These are phyloP conservation scores for Colletotrichum nymphaeae DNA, from an alignment of 2,329 filamentous ascomycete genomes.

Conservation along the genomic window DNA sequence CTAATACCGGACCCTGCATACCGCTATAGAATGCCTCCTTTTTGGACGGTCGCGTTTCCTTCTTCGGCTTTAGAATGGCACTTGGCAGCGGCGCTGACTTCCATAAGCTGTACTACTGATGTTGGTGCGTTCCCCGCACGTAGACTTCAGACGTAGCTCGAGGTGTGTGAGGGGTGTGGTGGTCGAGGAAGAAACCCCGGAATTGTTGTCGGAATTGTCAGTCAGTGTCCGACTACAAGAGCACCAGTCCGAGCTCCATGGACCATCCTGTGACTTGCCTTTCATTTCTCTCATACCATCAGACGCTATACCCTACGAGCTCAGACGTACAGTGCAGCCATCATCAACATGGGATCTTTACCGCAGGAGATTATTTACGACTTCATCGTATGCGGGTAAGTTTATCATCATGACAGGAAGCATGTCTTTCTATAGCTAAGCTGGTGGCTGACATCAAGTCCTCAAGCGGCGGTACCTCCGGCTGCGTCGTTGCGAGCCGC, in stretches of 20 bases:
- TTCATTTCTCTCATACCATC: neutral
- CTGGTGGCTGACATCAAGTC: conserved; percentile 30
- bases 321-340: neutral
- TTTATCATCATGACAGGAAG: neutral
- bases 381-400: conserved; percentile 32
- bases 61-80: neutral
- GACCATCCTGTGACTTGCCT: neutral
- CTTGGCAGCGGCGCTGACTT: conserved; percentile 1
- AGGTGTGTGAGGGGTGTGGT: too few species aligned
- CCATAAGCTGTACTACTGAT: neutral
- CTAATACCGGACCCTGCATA: conserved; percentile 1
- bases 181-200: neutral
- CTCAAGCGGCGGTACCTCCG: conserved; percentile 47
- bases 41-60: neutral
- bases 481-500: conserved; percentile 50
- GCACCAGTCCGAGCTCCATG: neutral
- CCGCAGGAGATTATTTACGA: conserved; percentile 21
- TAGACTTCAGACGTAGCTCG: neutral
- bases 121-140: neutral
- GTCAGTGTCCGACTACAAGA: conserved; percentile 16
- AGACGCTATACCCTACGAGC: too few species aligned
- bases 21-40: neutral
- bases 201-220: neutral
- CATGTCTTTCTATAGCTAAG: neutral
- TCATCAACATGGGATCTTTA: conserved; percentile 18